Evolutionary conservation across 2,329 filamentous ascomycete genomes (phyloP), one percentile per base, ranked within the genome.

Genomic region (Colletotrichum brevisporum): DNA sequence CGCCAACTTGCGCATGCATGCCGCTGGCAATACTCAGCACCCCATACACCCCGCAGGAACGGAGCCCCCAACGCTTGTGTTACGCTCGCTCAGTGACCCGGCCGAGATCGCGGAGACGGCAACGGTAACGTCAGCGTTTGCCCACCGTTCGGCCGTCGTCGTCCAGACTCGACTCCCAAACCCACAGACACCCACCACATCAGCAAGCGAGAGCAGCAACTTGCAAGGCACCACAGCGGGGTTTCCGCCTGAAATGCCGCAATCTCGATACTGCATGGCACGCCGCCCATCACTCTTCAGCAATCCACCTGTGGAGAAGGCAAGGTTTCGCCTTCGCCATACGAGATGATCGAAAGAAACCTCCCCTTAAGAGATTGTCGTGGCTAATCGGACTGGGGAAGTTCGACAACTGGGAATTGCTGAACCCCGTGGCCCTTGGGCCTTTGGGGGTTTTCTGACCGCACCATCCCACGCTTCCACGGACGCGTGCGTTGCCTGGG

Each of bases 31-130:
- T n/a, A n/a, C n/a, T n/a, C n/a, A n/a, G n/a, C n/a, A n/a, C n/a
- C n/a, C n/a, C n/a, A n/a, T n/a, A n/a, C 45, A 58, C 53, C 52
- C 59, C 60, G 60, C 65, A 52, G 57, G 31, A 41, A 63, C 59
- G 36, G 47, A 64, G 65, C 48, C 60, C 61, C 41, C n/a, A 58
- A 41, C 48, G n/a, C 54, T 68, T 21, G 24, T 54, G 65, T 65
- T 64, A 45, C 39, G 65, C 36, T 53, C 47, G 41, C 53, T 18
- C 59, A 61, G 54, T 26, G 36, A 58, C 48, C 62, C 66, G 66
- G 66, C 66, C 62, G 66, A 66, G 66, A 66, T 60, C 62, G 62
- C 62, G 66, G 62, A 66, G 61, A 60, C 66, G 31, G 61, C 54
- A 59, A 66, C 55, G 50, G 62, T 50, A 66, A 45, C 36, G 55